A percentile compares a stretch with the other conserved stretches of the same genome.
These are phyloP conservation scores for Schizochytrium sp. DNA, from an alignment of 108 stramenopile genomes.

Conservation along the genomic window DNA sequence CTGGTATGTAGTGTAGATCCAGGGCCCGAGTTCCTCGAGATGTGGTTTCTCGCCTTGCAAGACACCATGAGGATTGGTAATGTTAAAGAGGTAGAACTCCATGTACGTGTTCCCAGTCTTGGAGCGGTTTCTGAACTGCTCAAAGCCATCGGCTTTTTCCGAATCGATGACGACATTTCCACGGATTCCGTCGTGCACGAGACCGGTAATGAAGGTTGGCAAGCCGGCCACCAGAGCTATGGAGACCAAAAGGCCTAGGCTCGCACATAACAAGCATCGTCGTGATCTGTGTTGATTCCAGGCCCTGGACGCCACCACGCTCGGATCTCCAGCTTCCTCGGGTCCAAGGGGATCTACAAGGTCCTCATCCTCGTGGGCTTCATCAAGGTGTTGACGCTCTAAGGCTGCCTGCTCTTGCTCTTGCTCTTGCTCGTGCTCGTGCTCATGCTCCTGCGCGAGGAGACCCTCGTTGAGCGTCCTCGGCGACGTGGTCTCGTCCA, in stretches of 20 bases:
- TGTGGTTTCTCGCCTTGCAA: neutral
- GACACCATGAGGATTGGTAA: neutral
- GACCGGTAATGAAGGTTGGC: neutral
- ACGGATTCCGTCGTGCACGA: neutral
- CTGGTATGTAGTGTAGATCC: neutral
- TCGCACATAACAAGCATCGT: neutral
- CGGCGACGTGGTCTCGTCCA: too few relatives aligned
- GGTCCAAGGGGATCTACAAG: neutral
- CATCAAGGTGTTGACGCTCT: too few relatives aligned
- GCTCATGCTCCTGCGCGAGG: too few relatives aligned
- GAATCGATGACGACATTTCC: slow-evolving; percentile 1
- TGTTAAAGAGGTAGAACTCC: slow-evolving; percentile 7
- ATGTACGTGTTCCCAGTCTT: neutral
- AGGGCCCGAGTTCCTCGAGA: neutral
- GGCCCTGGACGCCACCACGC: neutral
- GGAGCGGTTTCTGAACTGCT: neutral
- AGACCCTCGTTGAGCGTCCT: too few relatives aligned
- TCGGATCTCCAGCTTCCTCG: neutral
- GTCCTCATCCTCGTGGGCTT: neutral
- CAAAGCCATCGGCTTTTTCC: neutral
- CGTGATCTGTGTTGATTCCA: neutral
- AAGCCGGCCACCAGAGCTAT: neutral
- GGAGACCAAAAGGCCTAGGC: neutral
- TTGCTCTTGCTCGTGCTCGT: too few relatives aligned
- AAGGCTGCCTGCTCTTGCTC: too few relatives aligned